phyloP scores from a whole-genome alignment of 2,329 filamentous ascomycete genomes.

The Aureobasidium vineae region DNA sequence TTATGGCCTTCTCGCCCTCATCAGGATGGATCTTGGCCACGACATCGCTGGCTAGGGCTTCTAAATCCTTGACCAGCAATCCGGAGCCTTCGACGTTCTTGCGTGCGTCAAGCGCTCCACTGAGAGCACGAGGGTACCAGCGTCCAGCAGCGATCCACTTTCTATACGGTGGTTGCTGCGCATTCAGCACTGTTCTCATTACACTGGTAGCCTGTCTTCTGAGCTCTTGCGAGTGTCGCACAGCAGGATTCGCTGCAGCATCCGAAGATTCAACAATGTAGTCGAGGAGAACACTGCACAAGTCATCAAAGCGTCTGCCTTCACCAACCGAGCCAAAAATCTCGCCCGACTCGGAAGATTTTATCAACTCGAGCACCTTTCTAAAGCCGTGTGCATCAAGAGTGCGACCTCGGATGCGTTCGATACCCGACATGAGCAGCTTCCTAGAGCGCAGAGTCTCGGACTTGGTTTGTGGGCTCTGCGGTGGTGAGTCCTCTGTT shows the following conservation, averaged over 20 bases:
- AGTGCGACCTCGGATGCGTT: slow-evolving; percentile 66
- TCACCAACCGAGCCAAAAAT: slow-evolving; percentile 62
- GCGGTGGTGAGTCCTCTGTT: slow-evolving; percentile 25
- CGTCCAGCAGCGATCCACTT: slow-evolving; percentile 34
- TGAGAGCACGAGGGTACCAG: slow-evolving; percentile 66
- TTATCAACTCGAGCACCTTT: slow-evolving; percentile 69
- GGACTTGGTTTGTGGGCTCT: slow-evolving; percentile 39
- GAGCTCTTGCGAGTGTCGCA: slow-evolving; percentile 53
- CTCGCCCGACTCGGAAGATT: slow-evolving; percentile 59
- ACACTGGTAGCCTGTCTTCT: slow-evolving; percentile 72
- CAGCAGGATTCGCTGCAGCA: slow-evolving; percentile 34
- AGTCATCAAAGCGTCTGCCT: slow-evolving; percentile 68
- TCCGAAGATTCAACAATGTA: slow-evolving; percentile 58
- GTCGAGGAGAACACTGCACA: slow-evolving; percentile 66
- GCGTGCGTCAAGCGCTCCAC: slow-evolving; percentile 64
- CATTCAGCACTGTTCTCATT: slow-evolving; percentile 67
- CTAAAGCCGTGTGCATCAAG: slow-evolving; percentile 82
- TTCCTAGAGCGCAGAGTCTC: slow-evolving; percentile 51
- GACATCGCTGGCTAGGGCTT: slow-evolving; percentile 70
- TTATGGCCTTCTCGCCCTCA: slow-evolving; percentile 47
- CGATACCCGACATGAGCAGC: slow-evolving; percentile 70
- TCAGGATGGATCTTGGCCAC: slow-evolving; percentile 63
- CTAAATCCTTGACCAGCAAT: slow-evolving; percentile 71
- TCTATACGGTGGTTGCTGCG: slow-evolving; percentile 63
- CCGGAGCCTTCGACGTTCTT: slow-evolving; percentile 65